Percentiles rank a stretch among this genome's conserved stretches.
Conservation (phyloP, 805 yeast species). For the Hanseniaspora vineae region DNA sequence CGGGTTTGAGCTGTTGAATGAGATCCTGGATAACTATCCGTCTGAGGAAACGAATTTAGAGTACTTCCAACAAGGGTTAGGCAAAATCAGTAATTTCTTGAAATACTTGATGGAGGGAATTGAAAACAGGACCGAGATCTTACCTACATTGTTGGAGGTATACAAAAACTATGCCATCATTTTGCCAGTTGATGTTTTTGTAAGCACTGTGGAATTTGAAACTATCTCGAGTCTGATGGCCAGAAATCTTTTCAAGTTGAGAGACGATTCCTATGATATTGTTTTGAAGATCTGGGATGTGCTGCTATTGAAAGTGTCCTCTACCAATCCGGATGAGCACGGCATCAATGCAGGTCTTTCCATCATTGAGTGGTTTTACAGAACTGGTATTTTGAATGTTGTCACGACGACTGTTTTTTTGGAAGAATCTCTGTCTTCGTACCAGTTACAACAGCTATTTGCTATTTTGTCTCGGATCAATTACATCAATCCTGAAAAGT, state of each 20-base stretch:
- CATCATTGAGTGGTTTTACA: constrained; percentile 14
- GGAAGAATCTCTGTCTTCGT: constrained; percentile 19
- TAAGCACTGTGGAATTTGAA: constrained; percentile 26
- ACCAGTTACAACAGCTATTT: constrained; percentile 24
- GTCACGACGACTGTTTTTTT: constrained; percentile 19
- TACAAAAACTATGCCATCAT: constrained; percentile 49
- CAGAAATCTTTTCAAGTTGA: constrained; percentile 42
- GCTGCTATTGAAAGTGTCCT: constrained; percentile 9
- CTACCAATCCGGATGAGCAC: constrained; percentile 1
- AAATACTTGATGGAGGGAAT: constrained; percentile 46
- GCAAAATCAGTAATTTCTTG: constrained; percentile 28
- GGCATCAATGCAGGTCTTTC: constrained; percentile 7
- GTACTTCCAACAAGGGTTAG: constrained; percentile 13
- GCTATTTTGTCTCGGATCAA: constrained; percentile 26
- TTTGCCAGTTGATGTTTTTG: constrained; percentile 26
- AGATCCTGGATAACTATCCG: constrained; percentile 52
- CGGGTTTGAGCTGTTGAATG: constrained; percentile 76
- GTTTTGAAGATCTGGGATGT: constrained; percentile 30
- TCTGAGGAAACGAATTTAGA: constrained; percentile 15
- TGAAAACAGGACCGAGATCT: constrained; percentile 58
- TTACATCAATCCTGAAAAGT: constrained; percentile 21
- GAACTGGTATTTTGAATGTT: constrained; percentile 15
- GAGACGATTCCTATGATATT: constrained; percentile 53
- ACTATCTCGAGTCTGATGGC: constrained; percentile 38
- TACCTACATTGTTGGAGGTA: constrained; percentile 50